Evolutionary conservation across 192 early-diverging fungal genomes (phyloP).

Genomic region (Gryganskiella cystojenkinii): DNA sequence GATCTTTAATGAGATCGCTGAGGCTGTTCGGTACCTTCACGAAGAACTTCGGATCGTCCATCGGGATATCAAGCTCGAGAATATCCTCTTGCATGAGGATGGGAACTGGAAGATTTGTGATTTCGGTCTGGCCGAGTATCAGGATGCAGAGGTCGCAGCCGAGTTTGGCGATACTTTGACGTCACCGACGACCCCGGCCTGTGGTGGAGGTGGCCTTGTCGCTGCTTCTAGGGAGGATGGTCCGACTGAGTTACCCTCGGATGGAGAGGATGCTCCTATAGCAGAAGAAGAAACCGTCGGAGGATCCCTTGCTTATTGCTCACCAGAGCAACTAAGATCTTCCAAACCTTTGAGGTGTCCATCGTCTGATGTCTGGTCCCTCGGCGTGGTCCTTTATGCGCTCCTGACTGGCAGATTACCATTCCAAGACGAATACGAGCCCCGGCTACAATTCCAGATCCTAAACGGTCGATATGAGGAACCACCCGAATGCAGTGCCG

Average conservation of each 20-base stretch:
- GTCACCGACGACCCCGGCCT: too few relatives aligned
- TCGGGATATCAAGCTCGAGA: conserved; percentile 95
- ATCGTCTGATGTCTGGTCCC: conserved; percentile 80
- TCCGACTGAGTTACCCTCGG: background rate
- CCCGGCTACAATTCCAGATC: conserved; percentile 75
- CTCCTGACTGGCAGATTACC: conserved; percentile 79
- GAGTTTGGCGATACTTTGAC: conserved; percentile 40
- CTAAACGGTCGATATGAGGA: conserved; percentile 73
- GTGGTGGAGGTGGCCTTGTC: background rate
- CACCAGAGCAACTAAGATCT: conserved; percentile 77
- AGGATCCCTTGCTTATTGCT: conserved; percentile 76
- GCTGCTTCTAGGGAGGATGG: conserved; percentile 1
- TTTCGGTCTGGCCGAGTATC: conserved; percentile 81
- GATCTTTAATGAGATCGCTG: conserved; percentile 70
- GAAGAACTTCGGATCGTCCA: conserved; percentile 77
- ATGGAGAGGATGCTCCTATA: too few relatives aligned
- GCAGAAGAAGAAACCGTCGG: conserved; percentile 42
- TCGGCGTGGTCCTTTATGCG: conserved; percentile 81
- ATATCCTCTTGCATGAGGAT: conserved; percentile 78
- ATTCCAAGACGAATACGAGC: conserved; percentile 82
- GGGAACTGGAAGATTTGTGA: conserved; percentile 86
- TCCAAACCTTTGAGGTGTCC: conserved; percentile 58
- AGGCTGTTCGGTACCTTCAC: conserved; percentile 85
- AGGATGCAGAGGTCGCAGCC: conserved; percentile 45
- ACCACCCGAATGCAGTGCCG: conserved; percentile 42